Evolutionary conservation across 495 filamentous ascomycete genomes (phyloP).

Genomic region (Podospora pseudocomata): DNA sequence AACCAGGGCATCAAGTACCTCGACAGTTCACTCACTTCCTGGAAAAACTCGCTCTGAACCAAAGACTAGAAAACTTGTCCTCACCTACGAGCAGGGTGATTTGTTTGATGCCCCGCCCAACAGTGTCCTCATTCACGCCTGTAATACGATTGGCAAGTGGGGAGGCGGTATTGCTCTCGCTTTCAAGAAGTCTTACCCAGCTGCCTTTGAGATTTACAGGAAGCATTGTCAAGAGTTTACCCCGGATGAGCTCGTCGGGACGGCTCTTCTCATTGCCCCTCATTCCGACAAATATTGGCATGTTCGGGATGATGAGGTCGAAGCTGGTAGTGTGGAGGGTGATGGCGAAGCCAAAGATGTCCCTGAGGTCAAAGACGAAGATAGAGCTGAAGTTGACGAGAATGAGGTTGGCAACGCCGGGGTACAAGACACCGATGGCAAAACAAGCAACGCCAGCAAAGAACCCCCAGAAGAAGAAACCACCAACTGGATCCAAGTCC

Average conservation of each 20-base stretch:
- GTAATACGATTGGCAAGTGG: constrained; percentile 28
- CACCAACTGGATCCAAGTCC: too few relatives aligned
- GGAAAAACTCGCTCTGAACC: background rate
- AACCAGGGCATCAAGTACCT: background rate
- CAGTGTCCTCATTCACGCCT: constrained; percentile 32
- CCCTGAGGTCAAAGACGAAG: background rate
- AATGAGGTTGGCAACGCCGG: too few relatives aligned
- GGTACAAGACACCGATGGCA: too few relatives aligned
- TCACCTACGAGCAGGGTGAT: constrained; percentile 20
- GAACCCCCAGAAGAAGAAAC: too few relatives aligned
- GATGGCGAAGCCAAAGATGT: background rate
- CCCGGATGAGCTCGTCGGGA: constrained; percentile 20
- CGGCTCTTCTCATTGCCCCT: constrained; percentile 13
- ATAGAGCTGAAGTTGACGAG: too few relatives aligned
- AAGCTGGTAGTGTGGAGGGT: too few relatives aligned
- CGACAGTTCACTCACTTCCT: background rate
- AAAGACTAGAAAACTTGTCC: constrained; percentile 12
- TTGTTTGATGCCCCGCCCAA: constrained; percentile 27
- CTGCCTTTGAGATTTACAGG: constrained; percentile 21
- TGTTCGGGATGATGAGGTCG: background rate
- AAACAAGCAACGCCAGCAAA: too few relatives aligned
- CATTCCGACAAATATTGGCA: background rate
- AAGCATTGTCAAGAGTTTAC: constrained; percentile 19
- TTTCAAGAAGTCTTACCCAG: constrained; percentile 25
- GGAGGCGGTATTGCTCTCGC: constrained; percentile 24